Conservation (phyloP, 148 eudicot genomes). For the Pharnaceum exiguum region DNA sequence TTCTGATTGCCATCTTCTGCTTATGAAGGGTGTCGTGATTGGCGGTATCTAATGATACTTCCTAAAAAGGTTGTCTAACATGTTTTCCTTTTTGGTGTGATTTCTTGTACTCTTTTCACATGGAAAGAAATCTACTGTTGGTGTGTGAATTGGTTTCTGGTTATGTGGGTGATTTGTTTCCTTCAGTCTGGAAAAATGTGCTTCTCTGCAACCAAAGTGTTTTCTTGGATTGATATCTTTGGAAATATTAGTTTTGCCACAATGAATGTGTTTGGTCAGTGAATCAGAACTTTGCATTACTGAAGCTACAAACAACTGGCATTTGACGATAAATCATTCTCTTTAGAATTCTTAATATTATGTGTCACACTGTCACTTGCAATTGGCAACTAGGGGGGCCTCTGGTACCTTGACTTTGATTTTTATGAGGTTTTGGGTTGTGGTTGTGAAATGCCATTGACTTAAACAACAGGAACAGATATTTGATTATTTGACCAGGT, state of each 20-base stretch:
- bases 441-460: slow-evolving; percentile 13
- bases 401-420: not conserved
- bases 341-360: slow-evolving; percentile 3
- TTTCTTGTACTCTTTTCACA: not conserved
- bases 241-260: slow-evolving; percentile 2
- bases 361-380: slow-evolving; percentile 6
- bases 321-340: not conserved
- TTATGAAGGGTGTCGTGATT: slow-evolving; percentile 13
- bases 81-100: slow-evolving; percentile 2
- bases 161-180: not conserved
- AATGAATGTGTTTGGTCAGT: not conserved
- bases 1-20: slow-evolving; percentile 20
- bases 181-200: not conserved
- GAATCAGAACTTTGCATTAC: slow-evolving; percentile 6
- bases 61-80: not conserved
- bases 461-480: not conserved
- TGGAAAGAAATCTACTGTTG: not conserved
- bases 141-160: slow-evolving; percentile 20
- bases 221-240: slow-evolving; percentile 4
- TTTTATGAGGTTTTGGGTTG: not conserved
- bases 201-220: slow-evolving; percentile 9
- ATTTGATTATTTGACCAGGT: slow-evolving; percentile 18
- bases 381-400: no score
- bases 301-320: not conserved
- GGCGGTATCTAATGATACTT: slow-evolving; percentile 15